A percentile compares a stretch with the other conserved stretches of the same genome.
Evolutionary conservation across 768 basidiomycete species (phyloP).

Genomic region (Cyclocybe cylindracea): DNA sequence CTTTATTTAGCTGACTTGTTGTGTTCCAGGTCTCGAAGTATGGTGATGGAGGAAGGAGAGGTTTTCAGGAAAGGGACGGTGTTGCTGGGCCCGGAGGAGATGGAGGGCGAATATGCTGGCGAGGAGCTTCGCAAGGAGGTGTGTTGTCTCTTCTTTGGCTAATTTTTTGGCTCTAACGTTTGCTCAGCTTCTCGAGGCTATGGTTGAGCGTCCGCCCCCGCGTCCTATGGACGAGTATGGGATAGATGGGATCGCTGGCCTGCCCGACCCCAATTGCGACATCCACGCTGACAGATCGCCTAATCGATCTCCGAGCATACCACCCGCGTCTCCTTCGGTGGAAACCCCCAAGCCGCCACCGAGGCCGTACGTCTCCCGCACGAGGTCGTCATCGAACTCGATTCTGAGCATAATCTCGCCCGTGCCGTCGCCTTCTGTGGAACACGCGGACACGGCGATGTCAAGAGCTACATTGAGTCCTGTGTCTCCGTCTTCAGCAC

Average conservation of each 20-base stretch:
- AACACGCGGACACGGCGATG: conserved; percentile 4
- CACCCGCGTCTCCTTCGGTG: conserved; percentile 26
- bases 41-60: conserved; percentile 95
- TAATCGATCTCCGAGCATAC: conserved; percentile 18
- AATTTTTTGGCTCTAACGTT: background rate
- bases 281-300: conserved; percentile 6
- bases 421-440: conserved; percentile 14
- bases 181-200: conserved; percentile 74
- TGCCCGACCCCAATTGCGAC: conserved; percentile 9
- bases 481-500: conserved; percentile 7
- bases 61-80: conserved; percentile 91
- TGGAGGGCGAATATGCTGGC: conserved; percentile 87
- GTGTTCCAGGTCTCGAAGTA: conserved; percentile 60
- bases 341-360: conserved; percentile 45
- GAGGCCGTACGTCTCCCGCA: conserved; percentile 61
- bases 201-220: conserved; percentile 84
- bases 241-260: conserved; percentile 33
- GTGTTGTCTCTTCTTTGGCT: conserved; percentile 3
- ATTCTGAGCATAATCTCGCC: conserved; percentile 43
- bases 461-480: conserved; percentile 6
- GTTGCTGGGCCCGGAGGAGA: conserved; percentile 79
- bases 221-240: conserved; percentile 69
- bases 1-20: conserved; percentile 1
- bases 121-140: conserved; percentile 87
- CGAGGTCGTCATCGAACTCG: conserved; percentile 49